Evolutionary conservation across 139 green algal species (phyloP).

Genomic region (Prasinococcaceae sp.): DNA sequence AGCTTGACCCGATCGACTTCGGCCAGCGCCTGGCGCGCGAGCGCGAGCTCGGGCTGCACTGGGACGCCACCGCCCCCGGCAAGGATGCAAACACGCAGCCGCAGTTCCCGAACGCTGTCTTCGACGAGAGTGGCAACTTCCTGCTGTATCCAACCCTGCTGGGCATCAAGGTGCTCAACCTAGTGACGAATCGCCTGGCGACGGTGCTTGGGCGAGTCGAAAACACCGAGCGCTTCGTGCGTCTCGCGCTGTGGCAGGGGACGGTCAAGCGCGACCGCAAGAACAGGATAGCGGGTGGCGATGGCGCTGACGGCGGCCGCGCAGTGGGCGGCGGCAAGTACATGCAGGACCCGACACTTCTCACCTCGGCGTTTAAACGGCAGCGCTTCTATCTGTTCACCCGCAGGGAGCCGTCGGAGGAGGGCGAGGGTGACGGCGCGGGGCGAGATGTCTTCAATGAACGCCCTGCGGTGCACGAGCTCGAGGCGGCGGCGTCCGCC

Average conservation of each 20-base stretch:
- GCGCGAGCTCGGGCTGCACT: conserved; percentile 31
- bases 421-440: conserved; percentile 52
- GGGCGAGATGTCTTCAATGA: conserved; percentile 95
- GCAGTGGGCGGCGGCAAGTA: too few relatives aligned
- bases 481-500: conserved; percentile 18
- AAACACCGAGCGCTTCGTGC: conserved; percentile 85
- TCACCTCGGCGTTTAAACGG: conserved; percentile 65
- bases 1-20: conserved; percentile 86
- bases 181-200: conserved; percentile 57
- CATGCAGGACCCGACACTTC: conserved; percentile 60
- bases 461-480: conserved; percentile 40
- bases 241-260: conserved; percentile 67
- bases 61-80: too few relatives aligned
- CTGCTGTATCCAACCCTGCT: conserved; percentile 76
- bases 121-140: conserved; percentile 82
- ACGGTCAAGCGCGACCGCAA: too few relatives aligned
- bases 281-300: neutral
- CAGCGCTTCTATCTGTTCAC: conserved; percentile 88
- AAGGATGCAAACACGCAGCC: conserved; percentile 32
- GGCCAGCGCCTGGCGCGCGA: conserved; percentile 37
- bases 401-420: conserved; percentile 26
- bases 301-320: too few relatives aligned
- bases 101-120: conserved; percentile 56
- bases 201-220: conserved; percentile 82
- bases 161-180: conserved; percentile 71